A percentile compares a stretch with the other conserved stretches of the same genome.
Evolutionary conservation across 352 stramenopile genomes (phyloP).

Genomic region (Pythium rhizo-oryzae): DNA sequence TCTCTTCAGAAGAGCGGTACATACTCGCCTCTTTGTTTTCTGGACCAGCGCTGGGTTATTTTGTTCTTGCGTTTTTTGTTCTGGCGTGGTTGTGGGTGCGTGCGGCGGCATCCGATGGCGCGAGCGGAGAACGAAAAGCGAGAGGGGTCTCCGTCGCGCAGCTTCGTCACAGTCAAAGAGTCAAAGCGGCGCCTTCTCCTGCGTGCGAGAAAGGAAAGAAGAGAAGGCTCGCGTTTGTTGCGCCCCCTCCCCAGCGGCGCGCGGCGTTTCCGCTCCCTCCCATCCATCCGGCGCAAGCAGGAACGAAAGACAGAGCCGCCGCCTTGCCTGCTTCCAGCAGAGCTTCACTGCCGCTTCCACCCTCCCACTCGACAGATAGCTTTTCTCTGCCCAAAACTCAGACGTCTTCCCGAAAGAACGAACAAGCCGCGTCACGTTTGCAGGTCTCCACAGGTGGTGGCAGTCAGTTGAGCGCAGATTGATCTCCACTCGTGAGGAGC

Average conservation of each 20-base stretch:
- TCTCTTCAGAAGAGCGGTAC: background rate
- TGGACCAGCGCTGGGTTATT: background rate
- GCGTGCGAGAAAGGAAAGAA: conserved; percentile 2
- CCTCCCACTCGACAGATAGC: background rate
- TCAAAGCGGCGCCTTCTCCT: conserved; percentile 12
- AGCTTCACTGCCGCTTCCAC: background rate
- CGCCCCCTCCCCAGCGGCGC: background rate
- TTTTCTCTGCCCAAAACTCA: conserved; percentile 7
- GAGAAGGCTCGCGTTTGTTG: conserved; percentile 5
- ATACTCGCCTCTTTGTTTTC: background rate
- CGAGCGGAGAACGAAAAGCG: background rate
- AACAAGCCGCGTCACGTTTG: background rate
- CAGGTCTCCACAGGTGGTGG: background rate
- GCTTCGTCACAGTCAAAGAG: conserved; percentile 11
- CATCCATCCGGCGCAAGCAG: too few relatives aligned
- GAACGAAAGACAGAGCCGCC: too few relatives aligned
- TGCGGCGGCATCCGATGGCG: too few relatives aligned
- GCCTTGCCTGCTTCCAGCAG: too few relatives aligned
- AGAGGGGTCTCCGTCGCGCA: background rate
- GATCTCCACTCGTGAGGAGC: background rate
- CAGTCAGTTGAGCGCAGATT: background rate
- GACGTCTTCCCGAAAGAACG: background rate
- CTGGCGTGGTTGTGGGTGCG: too few relatives aligned
- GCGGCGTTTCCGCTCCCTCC: background rate
- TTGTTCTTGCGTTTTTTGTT: background rate